Evolutionary conservation across 2,329 filamentous ascomycete species (phyloP), one percentile per base, ranked within the genome.

Genomic region (Aspergillus piperis): DNA sequence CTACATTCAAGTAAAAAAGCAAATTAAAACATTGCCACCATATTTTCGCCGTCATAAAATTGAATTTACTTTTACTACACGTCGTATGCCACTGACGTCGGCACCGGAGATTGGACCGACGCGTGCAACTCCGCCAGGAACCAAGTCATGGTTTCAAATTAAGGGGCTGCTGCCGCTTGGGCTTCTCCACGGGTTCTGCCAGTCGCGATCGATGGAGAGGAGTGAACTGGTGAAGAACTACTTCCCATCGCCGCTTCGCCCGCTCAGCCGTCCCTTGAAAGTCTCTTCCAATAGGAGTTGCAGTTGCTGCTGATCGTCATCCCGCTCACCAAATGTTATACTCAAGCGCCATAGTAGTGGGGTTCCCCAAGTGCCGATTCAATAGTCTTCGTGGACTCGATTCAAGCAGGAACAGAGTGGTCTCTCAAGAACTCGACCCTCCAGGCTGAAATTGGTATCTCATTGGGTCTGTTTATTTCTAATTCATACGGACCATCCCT

Each of bases 161-260:
- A 58, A 58, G 59, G 59, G 59, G 54, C 38, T 41, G 36, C 41
- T 36, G 53, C 53, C 15, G 53, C 39, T 55, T 27, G 39, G 27
- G n/a, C 15, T 59, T 51, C 59, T 61, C 58, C 63, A 61, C 60
- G 36, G 47, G 55, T 62, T 63, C 61, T 57, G 58, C 30, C 54
- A 56, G 36, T 49, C 8, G 32, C 32, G 60, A 66, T 62, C 60
- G 60, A 62, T 59, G 53, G 38, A 36, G 51, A 51, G 51, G 56
- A 51, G 51, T 58, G 55, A 27, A 58, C 23, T 23, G 23, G 51
- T 36, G 56, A 59, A 47, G 57, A 59, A 58, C 49, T 52, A 30
- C 55, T 42, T 48, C 50, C 51, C 44, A 39, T 57, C 21, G 54
- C 17, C 27, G 50, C 48, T 47, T 13, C 39, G 36, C 23, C 47